phyloP scores from a whole-genome alignment of 768 basidiomycete species.

The Russula sp. region DNA sequence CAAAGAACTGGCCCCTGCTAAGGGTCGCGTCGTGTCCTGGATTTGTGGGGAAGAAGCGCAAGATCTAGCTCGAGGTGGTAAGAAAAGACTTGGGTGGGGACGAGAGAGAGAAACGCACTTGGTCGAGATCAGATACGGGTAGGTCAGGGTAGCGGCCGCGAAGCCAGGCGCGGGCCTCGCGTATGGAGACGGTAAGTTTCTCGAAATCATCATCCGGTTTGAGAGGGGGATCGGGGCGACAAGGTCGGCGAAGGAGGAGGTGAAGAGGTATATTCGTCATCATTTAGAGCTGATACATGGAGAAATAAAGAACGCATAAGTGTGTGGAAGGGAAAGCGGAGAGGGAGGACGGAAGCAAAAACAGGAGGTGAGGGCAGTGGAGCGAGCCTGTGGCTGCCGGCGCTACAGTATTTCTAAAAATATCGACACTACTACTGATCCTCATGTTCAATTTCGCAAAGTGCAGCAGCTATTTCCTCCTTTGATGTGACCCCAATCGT shows the following conservation, averaged over 20 bases:
- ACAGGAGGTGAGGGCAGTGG: background rate
- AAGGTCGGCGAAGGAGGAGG: slow-evolving; percentile 50
- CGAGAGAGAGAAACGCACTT: slow-evolving; percentile 44
- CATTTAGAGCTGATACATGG: slow-evolving; percentile 73
- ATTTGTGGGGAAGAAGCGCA: slow-evolving; percentile 60
- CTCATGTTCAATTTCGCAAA: slow-evolving; percentile 1
- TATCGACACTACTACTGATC: too few relatives aligned
- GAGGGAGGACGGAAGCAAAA: background rate
- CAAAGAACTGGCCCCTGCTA: slow-evolving; percentile 73
- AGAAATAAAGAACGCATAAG: slow-evolving; percentile 56
- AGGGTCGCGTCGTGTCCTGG: slow-evolving; percentile 53
- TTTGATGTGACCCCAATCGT: background rate
- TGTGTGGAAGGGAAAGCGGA: background rate
- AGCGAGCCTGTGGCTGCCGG: background rate
- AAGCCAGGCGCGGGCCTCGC: slow-evolving; percentile 75
- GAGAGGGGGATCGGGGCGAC: slow-evolving; percentile 28
- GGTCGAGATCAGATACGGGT: slow-evolving; percentile 52
- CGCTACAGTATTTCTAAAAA: too few relatives aligned
- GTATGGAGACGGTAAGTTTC: slow-evolving; percentile 49
- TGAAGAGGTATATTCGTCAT: slow-evolving; percentile 72
- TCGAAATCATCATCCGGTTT: slow-evolving; percentile 54
- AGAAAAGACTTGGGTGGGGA: background rate
- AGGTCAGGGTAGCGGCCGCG: slow-evolving; percentile 64
- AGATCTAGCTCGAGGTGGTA: slow-evolving; percentile 45
- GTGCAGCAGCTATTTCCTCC: slow-evolving; percentile 10